These are phyloP conservation scores for Aspergillus eucalypticola DNA, from an alignment of 2,329 filamentous ascomycete species.

Conservation along the genomic window DNA sequence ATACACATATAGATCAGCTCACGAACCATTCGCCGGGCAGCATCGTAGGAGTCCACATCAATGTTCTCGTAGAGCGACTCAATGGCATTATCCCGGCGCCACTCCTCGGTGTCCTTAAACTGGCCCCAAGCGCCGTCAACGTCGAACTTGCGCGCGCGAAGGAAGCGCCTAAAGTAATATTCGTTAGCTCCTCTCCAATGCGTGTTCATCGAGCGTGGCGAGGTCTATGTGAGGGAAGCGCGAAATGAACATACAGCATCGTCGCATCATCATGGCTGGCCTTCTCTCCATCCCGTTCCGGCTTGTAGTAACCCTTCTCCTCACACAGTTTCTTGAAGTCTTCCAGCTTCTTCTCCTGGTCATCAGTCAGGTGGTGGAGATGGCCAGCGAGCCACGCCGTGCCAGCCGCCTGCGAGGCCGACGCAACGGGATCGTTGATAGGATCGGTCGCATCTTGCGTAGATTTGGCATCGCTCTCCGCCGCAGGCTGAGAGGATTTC, in stretches of 20 bases:
- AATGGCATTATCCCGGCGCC: slow-evolving; percentile 77
- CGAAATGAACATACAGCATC: slow-evolving; percentile 43
- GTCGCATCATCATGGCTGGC: slow-evolving; percentile 51
- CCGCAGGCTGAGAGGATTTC: slow-evolving; percentile 32
- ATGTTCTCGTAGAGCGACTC: slow-evolving; percentile 82
- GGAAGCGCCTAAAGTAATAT: slow-evolving; percentile 65
- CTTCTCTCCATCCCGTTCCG: slow-evolving; percentile 34
- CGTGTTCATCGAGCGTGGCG: not conserved
- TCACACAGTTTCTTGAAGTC: slow-evolving; percentile 71
- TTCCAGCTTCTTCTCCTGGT: slow-evolving; percentile 66
- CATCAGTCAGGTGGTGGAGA: slow-evolving; percentile 70
- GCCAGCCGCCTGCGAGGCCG: slow-evolving; percentile 38
- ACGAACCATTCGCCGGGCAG: slow-evolving; percentile 68
- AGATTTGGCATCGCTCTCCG: slow-evolving; percentile 26
- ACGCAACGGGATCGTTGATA: slow-evolving; percentile 39
- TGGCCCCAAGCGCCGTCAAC: slow-evolving; percentile 76
- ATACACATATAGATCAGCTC: not conserved
- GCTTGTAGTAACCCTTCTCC: slow-evolving; percentile 59
- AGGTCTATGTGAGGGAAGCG: not conserved
- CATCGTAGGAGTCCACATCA: slow-evolving; percentile 79
- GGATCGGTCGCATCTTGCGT: slow-evolving; percentile 30
- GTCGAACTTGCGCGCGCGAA: slow-evolving; percentile 80
- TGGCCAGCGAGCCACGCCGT: slow-evolving; percentile 61
- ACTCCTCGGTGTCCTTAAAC: slow-evolving; percentile 85
- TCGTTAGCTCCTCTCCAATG: not conserved